phyloP scores from a whole-genome alignment of 192 early-diverging fungal genomes.

The Backusella mclennaniae region DNA sequence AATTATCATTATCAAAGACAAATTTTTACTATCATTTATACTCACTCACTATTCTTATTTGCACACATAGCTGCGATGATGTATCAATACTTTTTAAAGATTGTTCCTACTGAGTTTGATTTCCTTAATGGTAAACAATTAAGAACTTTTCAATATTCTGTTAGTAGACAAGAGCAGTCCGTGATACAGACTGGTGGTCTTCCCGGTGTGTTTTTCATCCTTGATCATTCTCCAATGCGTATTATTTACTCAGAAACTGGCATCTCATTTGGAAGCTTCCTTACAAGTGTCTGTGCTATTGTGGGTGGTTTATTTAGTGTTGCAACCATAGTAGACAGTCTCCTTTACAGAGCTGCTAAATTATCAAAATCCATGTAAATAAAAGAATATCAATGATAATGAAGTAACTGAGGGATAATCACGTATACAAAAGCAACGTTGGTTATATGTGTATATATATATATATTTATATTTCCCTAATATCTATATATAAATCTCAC shows the following conservation, averaged over 20 bases:
- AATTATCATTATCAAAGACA: neutral
- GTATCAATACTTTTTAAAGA: conserved; percentile 94
- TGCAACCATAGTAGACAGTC: conserved; percentile 80
- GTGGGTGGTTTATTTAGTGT: conserved; percentile 95
- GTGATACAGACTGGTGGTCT: conserved; percentile 29
- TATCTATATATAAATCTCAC: neutral
- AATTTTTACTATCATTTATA: neutral
- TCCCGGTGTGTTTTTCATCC: conserved; percentile 77
- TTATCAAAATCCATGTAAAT: conserved; percentile 10
- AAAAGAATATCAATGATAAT: neutral
- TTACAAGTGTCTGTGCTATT: conserved; percentile 90
- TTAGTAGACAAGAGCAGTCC: conserved; percentile 81
- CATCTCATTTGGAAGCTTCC: conserved; percentile 79
- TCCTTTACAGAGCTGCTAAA: conserved; percentile 80
- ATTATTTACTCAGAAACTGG: conserved; percentile 79
- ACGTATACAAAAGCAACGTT: neutral
- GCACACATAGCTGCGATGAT: conserved; percentile 36
- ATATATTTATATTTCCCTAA: too few species aligned
- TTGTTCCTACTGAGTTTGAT: conserved; percentile 81
- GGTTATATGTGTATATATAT: neutral
- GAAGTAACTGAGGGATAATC: neutral
- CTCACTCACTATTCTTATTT: neutral
- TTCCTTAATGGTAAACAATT: conserved; percentile 67
- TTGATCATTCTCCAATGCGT: conserved; percentile 95
- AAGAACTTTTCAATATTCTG: conserved; percentile 91